Conservation (phyloP, 169 alveolate species). For the Plasmodium relictum region DNA sequence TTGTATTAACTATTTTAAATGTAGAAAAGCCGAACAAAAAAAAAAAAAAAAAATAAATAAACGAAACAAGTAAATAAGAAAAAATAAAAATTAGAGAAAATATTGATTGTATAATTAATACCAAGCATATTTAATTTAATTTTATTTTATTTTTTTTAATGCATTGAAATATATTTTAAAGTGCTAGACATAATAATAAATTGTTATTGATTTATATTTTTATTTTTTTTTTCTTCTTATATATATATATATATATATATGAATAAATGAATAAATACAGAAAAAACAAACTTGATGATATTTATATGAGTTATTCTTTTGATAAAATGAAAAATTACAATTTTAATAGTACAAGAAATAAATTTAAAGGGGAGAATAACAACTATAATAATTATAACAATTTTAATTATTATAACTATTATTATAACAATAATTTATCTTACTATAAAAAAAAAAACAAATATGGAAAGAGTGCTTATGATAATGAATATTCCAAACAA, state of each 20-base stretch:
- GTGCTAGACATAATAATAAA: background rate
- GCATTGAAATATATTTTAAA: background rate
- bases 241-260: conserved; percentile 13
- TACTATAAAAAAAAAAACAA: conserved; percentile 35
- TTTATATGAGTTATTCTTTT: background rate
- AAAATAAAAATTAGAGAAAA: no score
- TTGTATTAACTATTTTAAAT: no score
- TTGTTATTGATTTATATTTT: no score
- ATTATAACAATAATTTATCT: conserved; percentile 18
- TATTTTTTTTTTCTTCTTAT: background rate
- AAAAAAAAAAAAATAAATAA: no score
- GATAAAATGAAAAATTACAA: conserved; percentile 73
- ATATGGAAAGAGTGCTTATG: conserved; percentile 34
- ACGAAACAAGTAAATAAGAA: no score
- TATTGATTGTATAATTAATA: no score
- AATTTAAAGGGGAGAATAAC: conserved; percentile 50
- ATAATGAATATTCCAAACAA: conserved; percentile 40
- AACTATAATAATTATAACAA: conserved; percentile 18
- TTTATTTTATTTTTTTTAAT: background rate
- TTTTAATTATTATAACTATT: conserved; percentile 21
- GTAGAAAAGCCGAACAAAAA: no score
- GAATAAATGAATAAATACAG: conserved; percentile 6
- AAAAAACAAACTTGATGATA: conserved; percentile 13
- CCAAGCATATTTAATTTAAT: no score
- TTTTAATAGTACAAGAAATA: conserved; percentile 26